Base-by-base conservation (phyloP, 352 stramenopile species). In the Globisporangium okanoganense region DNA sequence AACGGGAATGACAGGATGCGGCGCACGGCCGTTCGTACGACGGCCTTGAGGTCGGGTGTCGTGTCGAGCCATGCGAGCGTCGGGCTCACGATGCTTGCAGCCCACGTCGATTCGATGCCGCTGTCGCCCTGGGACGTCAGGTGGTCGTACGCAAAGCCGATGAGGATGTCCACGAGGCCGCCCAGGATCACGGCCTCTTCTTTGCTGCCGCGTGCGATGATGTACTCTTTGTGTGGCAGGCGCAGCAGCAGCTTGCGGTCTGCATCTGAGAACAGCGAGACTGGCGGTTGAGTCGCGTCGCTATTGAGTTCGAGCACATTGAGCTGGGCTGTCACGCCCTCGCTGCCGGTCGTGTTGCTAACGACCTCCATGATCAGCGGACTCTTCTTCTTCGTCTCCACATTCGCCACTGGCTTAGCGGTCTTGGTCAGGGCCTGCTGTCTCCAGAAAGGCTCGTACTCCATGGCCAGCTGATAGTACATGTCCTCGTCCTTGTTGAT, bases 81-180 rank as follows among this genome's bases (percentile, higher is more conserved):
- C 25, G 94, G 79, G 56, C 93, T 98, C 24, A 99, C 67, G 65
- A 95, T 98, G 45, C 92, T 95, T 10, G 98, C 87, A 14, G 96
- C 99, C 96, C 96, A 99, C 13, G 95, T 90, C 7, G 95, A 99
- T 77, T 99, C 97, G 6, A 98, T 87, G 9, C 83, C 97, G 52
- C 90, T 87, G 65, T 99, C 97, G 36, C 96, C 96, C 58, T 97
- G 84, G 2, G 92, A 99, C 13, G 88, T 97, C 31, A 98, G 72
- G 49, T 98, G 83, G 58, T 99, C 97, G 72, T 99, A 99, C 5
- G 76, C 84, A 66, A 98, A 99, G 4, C 92, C 92, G 40, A 98
- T 94, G 27, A 99, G 75, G 51, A 99, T 87, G 66, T 99, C 96
- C 1, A 94, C 71, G 6, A 99, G 77, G 22, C 87, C 91, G 45